A percentile compares a stretch with the other conserved stretches of the same genome.
Evolutionary conservation across 495 filamentous ascomycete species (phyloP).

Genomic region (Aspergillus taichungensis): DNA sequence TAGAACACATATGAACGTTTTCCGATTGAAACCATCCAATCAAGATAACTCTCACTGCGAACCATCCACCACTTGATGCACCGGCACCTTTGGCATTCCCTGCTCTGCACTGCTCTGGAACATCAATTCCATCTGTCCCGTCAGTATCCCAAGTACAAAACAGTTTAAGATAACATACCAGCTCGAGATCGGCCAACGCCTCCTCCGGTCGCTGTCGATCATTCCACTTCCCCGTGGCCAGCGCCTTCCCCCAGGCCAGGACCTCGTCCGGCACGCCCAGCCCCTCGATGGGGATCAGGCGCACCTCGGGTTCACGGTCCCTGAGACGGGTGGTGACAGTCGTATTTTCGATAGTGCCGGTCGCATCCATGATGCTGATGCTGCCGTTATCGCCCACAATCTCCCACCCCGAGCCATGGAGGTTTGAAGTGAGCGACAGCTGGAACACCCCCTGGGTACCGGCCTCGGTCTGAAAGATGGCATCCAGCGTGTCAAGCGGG

Average conservation of each 20-base stretch:
- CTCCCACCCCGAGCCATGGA: slow-evolving; percentile 41
- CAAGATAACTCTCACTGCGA: too few relatives aligned
- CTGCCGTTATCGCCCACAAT: slow-evolving; percentile 37
- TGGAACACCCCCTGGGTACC: slow-evolving; percentile 49
- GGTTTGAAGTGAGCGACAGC: slow-evolving; percentile 51
- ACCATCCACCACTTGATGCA: too few relatives aligned
- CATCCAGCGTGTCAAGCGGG: slow-evolving; percentile 57
- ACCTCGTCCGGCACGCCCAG: slow-evolving; percentile 53
- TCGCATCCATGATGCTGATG: slow-evolving; percentile 37
- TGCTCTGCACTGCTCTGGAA: slow-evolving; percentile 10
- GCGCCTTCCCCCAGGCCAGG: slow-evolving; percentile 47
- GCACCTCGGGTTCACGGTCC: slow-evolving; percentile 20
- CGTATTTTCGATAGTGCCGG: slow-evolving; percentile 29
- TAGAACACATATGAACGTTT: too few relatives aligned
- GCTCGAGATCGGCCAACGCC: slow-evolving; percentile 54
- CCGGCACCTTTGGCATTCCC: too few relatives aligned
- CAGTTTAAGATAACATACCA: slow-evolving; percentile 16
- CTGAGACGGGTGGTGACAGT: too few relatives aligned
- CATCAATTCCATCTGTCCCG: slow-evolving; percentile 14
- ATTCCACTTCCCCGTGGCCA: slow-evolving; percentile 42
- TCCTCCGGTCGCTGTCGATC: slow-evolving; percentile 47
- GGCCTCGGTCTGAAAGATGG: slow-evolving; percentile 42
- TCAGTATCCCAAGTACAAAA: neutral
- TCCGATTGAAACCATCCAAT: too few relatives aligned
- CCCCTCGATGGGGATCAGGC: slow-evolving; percentile 38